Percentiles rank a stretch among this genome's conserved stretches.
Evolutionary conservation across 2,329 filamentous ascomycete species (phyloP).

Genomic region (Colletotrichum aenigma): DNA sequence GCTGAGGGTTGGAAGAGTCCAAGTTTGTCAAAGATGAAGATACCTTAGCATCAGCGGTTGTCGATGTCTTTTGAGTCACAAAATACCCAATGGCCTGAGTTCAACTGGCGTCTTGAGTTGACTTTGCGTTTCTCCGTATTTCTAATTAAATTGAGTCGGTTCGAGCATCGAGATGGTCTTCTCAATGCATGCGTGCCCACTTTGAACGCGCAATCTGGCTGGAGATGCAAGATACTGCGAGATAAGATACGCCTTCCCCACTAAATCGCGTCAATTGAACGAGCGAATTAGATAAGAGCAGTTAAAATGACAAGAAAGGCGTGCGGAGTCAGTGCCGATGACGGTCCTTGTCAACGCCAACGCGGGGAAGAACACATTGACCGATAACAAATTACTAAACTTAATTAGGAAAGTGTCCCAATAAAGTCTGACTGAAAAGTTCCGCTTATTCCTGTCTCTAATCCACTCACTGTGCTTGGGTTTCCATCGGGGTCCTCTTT

Average conservation of each 20-base stretch:
- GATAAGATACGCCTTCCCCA: background rate
- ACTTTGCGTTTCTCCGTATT: background rate
- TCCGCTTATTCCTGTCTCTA: background rate
- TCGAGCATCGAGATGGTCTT: background rate
- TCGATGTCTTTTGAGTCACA: background rate
- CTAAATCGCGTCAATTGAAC: background rate
- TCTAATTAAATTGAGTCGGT: background rate
- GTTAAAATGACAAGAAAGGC: background rate
- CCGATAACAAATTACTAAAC: background rate
- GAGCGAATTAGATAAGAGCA: background rate
- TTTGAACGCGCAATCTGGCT: background rate
- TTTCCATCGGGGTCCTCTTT: constrained; percentile 6
- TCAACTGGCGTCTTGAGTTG: background rate
- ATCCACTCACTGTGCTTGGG: background rate
- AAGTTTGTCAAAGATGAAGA: background rate
- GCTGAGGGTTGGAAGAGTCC: background rate
- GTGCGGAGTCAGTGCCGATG: background rate
- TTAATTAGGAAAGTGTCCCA: background rate
- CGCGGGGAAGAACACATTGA: background rate
- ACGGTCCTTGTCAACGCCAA: background rate
- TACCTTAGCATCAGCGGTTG: background rate
- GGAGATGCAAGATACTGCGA: background rate
- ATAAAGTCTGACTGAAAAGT: background rate
- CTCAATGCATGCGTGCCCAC: background rate
- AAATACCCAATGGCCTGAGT: background rate